A percentile compares a stretch with the other conserved stretches of the same genome.
Evolutionary conservation across 345 rosid species (phyloP).

Genomic region (Cochlearia excelsa): DNA sequence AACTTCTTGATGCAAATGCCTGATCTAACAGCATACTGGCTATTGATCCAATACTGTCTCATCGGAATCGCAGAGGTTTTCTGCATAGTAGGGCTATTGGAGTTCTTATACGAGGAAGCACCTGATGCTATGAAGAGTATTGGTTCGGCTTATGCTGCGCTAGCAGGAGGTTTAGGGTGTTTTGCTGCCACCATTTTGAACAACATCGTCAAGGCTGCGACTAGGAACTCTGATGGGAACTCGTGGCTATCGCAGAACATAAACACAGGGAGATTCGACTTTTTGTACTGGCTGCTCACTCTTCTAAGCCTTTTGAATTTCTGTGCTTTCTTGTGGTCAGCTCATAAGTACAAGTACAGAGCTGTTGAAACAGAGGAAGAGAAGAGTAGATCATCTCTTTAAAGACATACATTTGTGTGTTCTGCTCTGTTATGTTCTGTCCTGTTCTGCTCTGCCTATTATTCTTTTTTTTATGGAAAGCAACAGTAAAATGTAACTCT

Average conservation of each 20-base stretch:
- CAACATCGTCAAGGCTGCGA: constrained; percentile 65
- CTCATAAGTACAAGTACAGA: constrained; percentile 62
- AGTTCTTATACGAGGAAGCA: constrained; percentile 87
- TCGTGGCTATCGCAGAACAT: constrained; percentile 89
- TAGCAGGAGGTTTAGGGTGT: constrained; percentile 86
- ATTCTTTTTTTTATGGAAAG: neutral
- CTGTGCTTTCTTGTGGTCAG: constrained; percentile 59
- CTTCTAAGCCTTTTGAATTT: constrained; percentile 65
- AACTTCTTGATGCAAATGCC: constrained; percentile 63
- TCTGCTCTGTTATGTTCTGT: no score
- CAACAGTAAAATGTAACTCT: no score
- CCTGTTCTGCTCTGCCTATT: neutral
- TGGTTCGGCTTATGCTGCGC: constrained; percentile 90
- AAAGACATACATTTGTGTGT: constrained; percentile 7
- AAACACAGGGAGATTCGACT: constrained; percentile 73
- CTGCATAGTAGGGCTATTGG: constrained; percentile 71
- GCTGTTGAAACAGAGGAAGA: constrained; percentile 37
- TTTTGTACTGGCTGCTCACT: constrained; percentile 73
- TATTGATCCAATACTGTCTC: constrained; percentile 78
- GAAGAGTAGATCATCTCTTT: constrained; percentile 20
- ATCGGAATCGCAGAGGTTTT: constrained; percentile 90
- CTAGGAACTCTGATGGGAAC: constrained; percentile 41
- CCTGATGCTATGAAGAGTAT: constrained; percentile 97
- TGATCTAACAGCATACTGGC: constrained; percentile 73
- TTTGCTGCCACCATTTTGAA: constrained; percentile 71